These are phyloP conservation scores for Cryptococcus sp. DNA, from an alignment of 1,284 basidiomycete genomes.

Conservation along the genomic window DNA sequence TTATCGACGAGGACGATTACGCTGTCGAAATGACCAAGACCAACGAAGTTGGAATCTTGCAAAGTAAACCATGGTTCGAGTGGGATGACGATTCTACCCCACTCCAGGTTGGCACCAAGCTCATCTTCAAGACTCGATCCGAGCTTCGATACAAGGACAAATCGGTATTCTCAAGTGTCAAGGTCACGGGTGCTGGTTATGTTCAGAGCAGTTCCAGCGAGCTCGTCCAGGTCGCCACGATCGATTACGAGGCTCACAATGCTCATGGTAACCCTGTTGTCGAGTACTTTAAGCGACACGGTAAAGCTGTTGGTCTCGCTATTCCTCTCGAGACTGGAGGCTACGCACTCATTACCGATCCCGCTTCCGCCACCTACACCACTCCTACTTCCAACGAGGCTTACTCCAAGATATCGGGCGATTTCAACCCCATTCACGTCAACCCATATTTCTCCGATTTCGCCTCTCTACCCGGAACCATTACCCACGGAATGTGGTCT, in stretches of 20 bases:
- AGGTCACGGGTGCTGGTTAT: constrained; percentile 79
- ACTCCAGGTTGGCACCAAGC: constrained; percentile 70
- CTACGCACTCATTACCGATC: constrained; percentile 67
- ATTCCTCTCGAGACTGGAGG: constrained; percentile 78
- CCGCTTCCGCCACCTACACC: constrained; percentile 60
- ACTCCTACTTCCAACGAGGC: constrained; percentile 85
- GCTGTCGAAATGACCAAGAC: constrained; percentile 70
- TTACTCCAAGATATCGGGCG: constrained; percentile 92
- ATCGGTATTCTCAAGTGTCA: constrained; percentile 73
- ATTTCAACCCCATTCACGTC: constrained; percentile 91
- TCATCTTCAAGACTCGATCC: constrained; percentile 85
- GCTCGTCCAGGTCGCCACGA: constrained; percentile 78
- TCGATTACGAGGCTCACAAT: constrained; percentile 81
- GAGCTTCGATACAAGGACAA: constrained; percentile 89
- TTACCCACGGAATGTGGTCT: constrained; percentile 97
- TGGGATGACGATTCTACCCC: constrained; percentile 83
- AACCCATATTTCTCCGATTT: constrained; percentile 98
- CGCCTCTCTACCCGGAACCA: constrained; percentile 88
- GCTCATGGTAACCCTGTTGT: constrained; percentile 89
- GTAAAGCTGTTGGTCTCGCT: constrained; percentile 68
- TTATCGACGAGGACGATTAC: constrained; percentile 82
- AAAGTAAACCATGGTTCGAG: constrained; percentile 96
- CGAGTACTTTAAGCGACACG: constrained; percentile 88
- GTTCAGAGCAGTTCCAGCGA: constrained; percentile 79
- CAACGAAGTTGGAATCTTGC: constrained; percentile 80